A percentile compares a stretch with the other conserved stretches of the same genome.
phyloP scores from a whole-genome alignment of 768 basidiomycete genomes.

The Suillus ampliporus region DNA sequence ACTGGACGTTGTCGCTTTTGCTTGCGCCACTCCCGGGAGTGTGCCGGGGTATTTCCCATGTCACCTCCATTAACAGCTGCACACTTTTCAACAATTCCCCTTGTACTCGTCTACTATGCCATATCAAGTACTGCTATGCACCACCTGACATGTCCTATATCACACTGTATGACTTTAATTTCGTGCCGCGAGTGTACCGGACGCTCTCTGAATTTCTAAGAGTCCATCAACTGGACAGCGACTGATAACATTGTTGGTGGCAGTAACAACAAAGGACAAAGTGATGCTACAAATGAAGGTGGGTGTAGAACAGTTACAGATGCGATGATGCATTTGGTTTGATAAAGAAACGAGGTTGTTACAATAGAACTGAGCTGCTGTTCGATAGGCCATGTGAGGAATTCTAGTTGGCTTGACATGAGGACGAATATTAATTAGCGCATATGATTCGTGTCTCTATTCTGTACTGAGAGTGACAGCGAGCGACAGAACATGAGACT shows the following conservation, averaged over 20 bases:
- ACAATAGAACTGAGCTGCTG: conserved; percentile 29
- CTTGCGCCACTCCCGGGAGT: too few species aligned
- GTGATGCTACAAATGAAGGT: conserved; percentile 35
- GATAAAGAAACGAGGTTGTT: conserved; percentile 16
- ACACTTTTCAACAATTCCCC: too few species aligned
- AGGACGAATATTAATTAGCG: conserved; percentile 21
- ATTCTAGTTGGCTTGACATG: conserved; percentile 29
- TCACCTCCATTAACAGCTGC: too few species aligned
- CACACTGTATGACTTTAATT: neutral
- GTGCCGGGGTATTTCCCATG: too few species aligned
- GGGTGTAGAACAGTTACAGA: conserved; percentile 28
- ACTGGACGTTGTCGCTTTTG: conserved; percentile 90
- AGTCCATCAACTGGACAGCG: conserved; percentile 2
- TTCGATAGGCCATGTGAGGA: conserved; percentile 26
- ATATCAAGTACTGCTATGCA: too few species aligned
- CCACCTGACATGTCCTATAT: neutral
- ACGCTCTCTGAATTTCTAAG: neutral
- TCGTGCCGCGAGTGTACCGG: neutral
- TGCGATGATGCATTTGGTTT: conserved; percentile 28
- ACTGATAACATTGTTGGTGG: conserved; percentile 8
- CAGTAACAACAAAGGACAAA: neutral
- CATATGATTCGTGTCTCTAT: conserved; percentile 27
- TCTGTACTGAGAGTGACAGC: conserved; percentile 23
- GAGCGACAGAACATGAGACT: conserved; percentile 25
- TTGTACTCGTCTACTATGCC: too few species aligned